Conservation (phyloP, 2,329 filamentous ascomycete genomes). For the Triangularia verruculosa region DNA sequence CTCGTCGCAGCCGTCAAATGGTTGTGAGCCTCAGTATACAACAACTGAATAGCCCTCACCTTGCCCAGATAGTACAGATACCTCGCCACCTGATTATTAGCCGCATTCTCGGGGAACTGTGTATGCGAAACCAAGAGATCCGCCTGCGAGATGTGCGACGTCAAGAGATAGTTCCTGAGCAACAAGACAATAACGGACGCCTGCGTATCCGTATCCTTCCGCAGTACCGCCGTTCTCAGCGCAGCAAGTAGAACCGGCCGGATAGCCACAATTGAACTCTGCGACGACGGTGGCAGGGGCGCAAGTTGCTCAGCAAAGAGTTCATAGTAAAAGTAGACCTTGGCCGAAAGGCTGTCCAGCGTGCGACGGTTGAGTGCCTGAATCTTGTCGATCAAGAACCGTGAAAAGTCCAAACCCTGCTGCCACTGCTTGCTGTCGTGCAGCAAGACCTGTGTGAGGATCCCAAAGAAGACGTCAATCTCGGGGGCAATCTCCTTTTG, state of each 20-base stretch:
- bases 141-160: slow-evolving; percentile 94
- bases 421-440: slow-evolving; percentile 82
- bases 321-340: slow-evolving; percentile 97
- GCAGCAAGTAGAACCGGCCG: slow-evolving; percentile 83
- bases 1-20: slow-evolving; percentile 90
- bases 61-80: slow-evolving; percentile 97
- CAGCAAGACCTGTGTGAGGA: slow-evolving; percentile 81
- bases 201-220: slow-evolving; percentile 97
- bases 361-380: slow-evolving; percentile 90
- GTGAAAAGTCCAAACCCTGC: slow-evolving; percentile 80
- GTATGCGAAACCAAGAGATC: slow-evolving; percentile 95
- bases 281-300: slow-evolving; percentile 82
- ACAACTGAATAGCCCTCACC: slow-evolving; percentile 92
- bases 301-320: slow-evolving; percentile 90
- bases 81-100: slow-evolving; percentile 96
- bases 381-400: slow-evolving; percentile 77
- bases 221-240: slow-evolving; percentile 88
- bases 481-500: slow-evolving; percentile 78
- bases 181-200: slow-evolving; percentile 92
- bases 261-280: slow-evolving; percentile 82
- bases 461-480: slow-evolving; percentile 83
- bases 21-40: slow-evolving; percentile 95
- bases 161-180: slow-evolving; percentile 91
- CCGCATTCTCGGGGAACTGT: slow-evolving; percentile 87
- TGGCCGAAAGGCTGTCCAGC: slow-evolving; percentile 87